phyloP scores from a whole-genome alignment of 352 stramenopile genomes.

The Pythium angustatum region DNA sequence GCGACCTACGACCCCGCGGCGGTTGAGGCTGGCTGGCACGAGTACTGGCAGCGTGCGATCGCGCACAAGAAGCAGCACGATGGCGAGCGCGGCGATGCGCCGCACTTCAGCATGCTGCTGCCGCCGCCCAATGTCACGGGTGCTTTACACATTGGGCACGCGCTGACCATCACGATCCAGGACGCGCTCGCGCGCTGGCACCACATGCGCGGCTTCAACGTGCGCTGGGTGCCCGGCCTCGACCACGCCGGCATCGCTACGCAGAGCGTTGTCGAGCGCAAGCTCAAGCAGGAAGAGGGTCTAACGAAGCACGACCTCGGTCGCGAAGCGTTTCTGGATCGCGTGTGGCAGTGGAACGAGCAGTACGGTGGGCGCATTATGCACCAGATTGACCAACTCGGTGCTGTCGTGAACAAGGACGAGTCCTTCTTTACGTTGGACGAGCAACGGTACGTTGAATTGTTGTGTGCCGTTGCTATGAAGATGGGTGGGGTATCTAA shows the following conservation, averaged over 20 bases:
- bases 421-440: slow-evolving; percentile 99
- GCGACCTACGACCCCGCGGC: slow-evolving; percentile 59
- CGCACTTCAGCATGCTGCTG: slow-evolving; percentile 86
- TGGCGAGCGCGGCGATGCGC: slow-evolving; percentile 1
- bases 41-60: slow-evolving; percentile 67
- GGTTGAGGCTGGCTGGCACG: slow-evolving; percentile 73
- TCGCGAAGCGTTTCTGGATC: slow-evolving; percentile 95
- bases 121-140: slow-evolving; percentile 98
- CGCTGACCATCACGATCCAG: slow-evolving; percentile 96
- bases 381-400: slow-evolving; percentile 93
- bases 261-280: slow-evolving; percentile 98
- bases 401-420: slow-evolving; percentile 95
- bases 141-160: slow-evolving; percentile 97
- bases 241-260: slow-evolving; percentile 99
- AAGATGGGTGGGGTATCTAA: slow-evolving; percentile 24
- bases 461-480: not conserved
- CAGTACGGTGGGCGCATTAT: slow-evolving; percentile 97
- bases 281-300: slow-evolving; percentile 94
- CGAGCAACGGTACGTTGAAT: slow-evolving; percentile 74
- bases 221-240: slow-evolving; percentile 96
- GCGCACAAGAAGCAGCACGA: slow-evolving; percentile 23
- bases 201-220: slow-evolving; percentile 97
- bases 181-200: slow-evolving; percentile 97
- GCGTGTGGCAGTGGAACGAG: slow-evolving; percentile 98
- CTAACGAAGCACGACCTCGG: slow-evolving; percentile 94